Conservation (phyloP, 202 grass and related monocot species). For the Saccharum hybrid region DNA sequence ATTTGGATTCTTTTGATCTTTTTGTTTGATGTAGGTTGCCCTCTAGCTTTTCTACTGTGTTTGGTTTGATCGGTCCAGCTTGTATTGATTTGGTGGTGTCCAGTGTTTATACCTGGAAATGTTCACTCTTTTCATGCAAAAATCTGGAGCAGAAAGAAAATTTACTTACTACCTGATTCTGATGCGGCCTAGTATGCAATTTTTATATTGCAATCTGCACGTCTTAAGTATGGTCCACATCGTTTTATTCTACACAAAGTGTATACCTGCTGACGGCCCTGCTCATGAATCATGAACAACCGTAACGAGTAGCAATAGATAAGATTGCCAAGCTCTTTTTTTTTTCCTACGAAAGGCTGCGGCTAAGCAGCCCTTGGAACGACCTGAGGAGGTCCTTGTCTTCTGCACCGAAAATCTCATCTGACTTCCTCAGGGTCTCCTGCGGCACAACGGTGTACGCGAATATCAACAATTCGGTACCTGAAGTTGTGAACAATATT, state of each 20-base stretch:
- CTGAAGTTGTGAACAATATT: conserved; percentile 3
- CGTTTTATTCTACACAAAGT: conserved; percentile 27
- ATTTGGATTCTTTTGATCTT: neutral
- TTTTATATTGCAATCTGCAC: neutral
- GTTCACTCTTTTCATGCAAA: neutral
- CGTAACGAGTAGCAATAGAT: neutral
- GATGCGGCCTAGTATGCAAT: neutral
- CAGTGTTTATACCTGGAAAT: conserved; percentile 21
- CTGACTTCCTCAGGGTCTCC: conserved; percentile 85
- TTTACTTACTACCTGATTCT: neutral
- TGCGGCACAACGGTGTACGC: conserved; percentile 17
- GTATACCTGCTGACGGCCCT: neutral
- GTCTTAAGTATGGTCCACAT: neutral
- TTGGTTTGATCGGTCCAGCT: neutral
- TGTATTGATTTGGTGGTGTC: neutral
- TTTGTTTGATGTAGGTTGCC: neutral
- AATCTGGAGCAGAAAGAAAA: conserved; percentile 9
- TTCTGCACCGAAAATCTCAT: conserved; percentile 78
- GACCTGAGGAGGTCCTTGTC: conserved; percentile 82
- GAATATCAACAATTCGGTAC: neutral
- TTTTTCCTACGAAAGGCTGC: conserved; percentile 60
- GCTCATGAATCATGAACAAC: neutral
- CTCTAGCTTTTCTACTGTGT: neutral
- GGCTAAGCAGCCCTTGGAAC: conserved; percentile 76
- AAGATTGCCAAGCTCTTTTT: neutral